Conservation (phyloP, 2,329 filamentous ascomycete species). For the Beauveria australis region DNA sequence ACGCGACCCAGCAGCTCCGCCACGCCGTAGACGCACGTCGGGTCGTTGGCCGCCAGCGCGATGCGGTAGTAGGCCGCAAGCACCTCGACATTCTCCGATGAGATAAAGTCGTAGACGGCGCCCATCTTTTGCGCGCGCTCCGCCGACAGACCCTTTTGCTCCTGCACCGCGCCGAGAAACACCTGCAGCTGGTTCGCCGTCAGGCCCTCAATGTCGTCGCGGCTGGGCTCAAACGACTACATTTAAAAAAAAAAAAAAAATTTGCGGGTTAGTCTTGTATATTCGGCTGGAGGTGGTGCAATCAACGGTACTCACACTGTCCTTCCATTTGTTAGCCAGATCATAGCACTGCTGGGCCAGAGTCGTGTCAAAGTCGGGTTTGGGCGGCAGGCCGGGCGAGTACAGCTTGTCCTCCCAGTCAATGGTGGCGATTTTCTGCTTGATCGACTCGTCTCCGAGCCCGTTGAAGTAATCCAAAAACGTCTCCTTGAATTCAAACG, state of each 20-base stretch:
- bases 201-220: slow-evolving; percentile 64
- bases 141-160: slow-evolving; percentile 51
- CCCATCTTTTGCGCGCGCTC: slow-evolving; percentile 66
- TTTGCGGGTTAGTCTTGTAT: background rate
- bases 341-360: slow-evolving; percentile 79
- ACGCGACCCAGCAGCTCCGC: slow-evolving; percentile 71
- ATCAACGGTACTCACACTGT: slow-evolving; percentile 33
- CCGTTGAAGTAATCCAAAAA: slow-evolving; percentile 75
- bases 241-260: slow-evolving; percentile 11
- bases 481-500: slow-evolving; percentile 86
- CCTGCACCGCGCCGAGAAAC: slow-evolving; percentile 74
- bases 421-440: slow-evolving; percentile 60
- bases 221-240: slow-evolving; percentile 53
- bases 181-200: slow-evolving; percentile 85
- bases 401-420: slow-evolving; percentile 92
- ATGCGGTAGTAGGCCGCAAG: slow-evolving; percentile 72
- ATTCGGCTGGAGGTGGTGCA: background rate
- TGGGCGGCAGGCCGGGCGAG: slow-evolving; percentile 77
- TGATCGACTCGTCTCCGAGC: slow-evolving; percentile 52
- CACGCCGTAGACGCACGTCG: slow-evolving; percentile 59
- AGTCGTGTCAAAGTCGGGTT: slow-evolving; percentile 83
- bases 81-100: slow-evolving; percentile 81
- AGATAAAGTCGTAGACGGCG: slow-evolving; percentile 60
- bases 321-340: slow-evolving; percentile 74
- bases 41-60: slow-evolving; percentile 65